Base-by-base conservation (phyloP, 192 early-diverging fungal species). In the Podila verticillata region DNA sequence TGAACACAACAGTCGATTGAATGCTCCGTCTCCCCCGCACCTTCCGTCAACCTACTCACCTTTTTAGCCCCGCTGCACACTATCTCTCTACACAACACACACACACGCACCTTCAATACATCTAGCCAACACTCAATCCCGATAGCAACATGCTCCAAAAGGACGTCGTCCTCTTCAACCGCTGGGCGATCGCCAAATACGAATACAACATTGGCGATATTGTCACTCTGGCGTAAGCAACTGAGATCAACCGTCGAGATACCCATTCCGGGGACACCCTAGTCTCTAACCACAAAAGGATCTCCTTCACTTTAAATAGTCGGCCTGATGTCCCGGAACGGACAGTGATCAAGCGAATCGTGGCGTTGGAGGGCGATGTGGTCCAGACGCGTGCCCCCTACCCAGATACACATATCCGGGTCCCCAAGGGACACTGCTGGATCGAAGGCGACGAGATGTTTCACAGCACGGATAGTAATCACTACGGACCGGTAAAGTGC, bases 401-500 rank as follows among this genome's bases (percentile, higher is more conserved):
- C 51, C 81, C 81, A 48, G 77, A 86, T 9, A 56, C 56, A 26
- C 74, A 87, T 82, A 72, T 95, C 8, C 83, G 84, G 51, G 82
- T 96, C 15, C 95, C 95, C 31, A 79, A 77, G 67, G 95, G 95
- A 12, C 91, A 96, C 67, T 93, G 91, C 73, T 96, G 95, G 95
- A 84, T 95, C 51, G 95, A 96, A 73, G 92, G 92, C 35, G 95
- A 96, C 73, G 95, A 96, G 74, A 86, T 87, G 44, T 96, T 93
- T 73, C 93, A 94, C 68, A 93, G 92, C 61, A 86, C 82, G 57
- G 95, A 96, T 59, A 95, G 93, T 72, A 95, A 93, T 81, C 66
- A 82, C 15, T 95, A 92, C 77, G 95, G 95, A 54, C 90, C 93
- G 0, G 89, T 92, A 82, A 84, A 70, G 10, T 26, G n/a, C 12